Evolutionary conservation across 148 eudicot genomes (phyloP).

Genomic region (Cornus controversa): DNA sequence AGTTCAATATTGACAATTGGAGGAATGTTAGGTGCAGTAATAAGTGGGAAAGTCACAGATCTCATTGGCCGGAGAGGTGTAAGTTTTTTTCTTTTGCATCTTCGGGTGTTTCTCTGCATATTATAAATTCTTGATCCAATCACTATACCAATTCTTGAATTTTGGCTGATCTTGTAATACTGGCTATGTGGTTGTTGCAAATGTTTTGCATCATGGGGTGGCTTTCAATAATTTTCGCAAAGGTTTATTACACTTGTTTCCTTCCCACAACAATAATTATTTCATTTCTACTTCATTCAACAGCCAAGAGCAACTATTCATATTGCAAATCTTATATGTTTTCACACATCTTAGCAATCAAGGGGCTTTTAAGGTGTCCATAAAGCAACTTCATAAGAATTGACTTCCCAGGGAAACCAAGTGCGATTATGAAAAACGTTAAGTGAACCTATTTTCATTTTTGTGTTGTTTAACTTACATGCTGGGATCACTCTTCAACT

Average conservation of each 20-base stretch:
- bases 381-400: no score
- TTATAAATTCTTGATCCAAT: neutral
- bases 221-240: slow-evolving; percentile 36
- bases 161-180: slow-evolving; percentile 16
- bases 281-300: neutral
- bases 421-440: no score
- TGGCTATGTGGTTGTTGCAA: slow-evolving; percentile 49
- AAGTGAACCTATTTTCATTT: no score
- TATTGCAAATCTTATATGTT: neutral
- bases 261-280: neutral
- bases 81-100: slow-evolving; percentile 8
- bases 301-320: neutral
- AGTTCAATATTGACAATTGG: slow-evolving; percentile 38
- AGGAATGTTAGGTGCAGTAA: slow-evolving; percentile 46
- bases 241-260: slow-evolving; percentile 23
- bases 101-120: neutral
- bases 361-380: neutral
- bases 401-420: no score
- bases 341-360: neutral
- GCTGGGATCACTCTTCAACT: neutral
- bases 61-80: slow-evolving; percentile 44
- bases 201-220: slow-evolving; percentile 38
- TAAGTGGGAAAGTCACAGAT: slow-evolving; percentile 49
- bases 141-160: neutral
- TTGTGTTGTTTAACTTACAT: neutral